Evolutionary conservation across 2,329 filamentous ascomycete genomes (phyloP), one percentile per base, ranked within the genome.

Genomic region (Botryotinia calthae): DNA sequence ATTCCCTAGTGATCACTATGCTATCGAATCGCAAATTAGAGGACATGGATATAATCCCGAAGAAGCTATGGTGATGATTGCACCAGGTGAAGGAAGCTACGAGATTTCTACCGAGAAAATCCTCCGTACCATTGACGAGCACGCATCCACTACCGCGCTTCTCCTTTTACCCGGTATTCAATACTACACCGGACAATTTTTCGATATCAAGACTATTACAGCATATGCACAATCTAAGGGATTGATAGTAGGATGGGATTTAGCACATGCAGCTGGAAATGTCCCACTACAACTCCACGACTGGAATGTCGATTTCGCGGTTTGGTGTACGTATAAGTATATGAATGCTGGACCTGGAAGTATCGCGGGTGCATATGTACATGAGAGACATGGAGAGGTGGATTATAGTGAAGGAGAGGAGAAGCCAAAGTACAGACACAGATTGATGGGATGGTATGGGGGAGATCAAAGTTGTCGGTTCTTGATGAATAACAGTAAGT

Each of bases 291-390:
- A 86, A 73, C 86, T 97, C 31, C 94, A 97, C 82, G 93, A 95
- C 78, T 97, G 94, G 94, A 87, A 92, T 76, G 93, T 97, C 48
- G 94, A 97, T 81, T 97, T 97, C 79, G 94, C 95, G 25, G 93
- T 88, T 71, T 97, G 94, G 94, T 97, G 94, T 82, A 95, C 91
- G 28, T 97, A 97, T 86, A 97, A 97, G 84, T 97, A 97, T 83
- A 87, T 97, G 81, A 97, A 97, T 80, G 90, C 90, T 40, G 94
- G 94, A 0, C 93, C 94, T 0, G 94, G 94, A 6, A 87, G 90
- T 25, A 97, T 97, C 75, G 93, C 89, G 1, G 94, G 91, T 0
- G 84, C 91, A 0, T 97, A 94, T 76, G 91, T 97, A 14, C 93
- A 97, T 81, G 89, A 93, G 79, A 86, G 84, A 56, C 91, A 97